Evolutionary conservation across 176 grass and related monocot species (phyloP).

Genomic region (Raddia guianensis): DNA sequence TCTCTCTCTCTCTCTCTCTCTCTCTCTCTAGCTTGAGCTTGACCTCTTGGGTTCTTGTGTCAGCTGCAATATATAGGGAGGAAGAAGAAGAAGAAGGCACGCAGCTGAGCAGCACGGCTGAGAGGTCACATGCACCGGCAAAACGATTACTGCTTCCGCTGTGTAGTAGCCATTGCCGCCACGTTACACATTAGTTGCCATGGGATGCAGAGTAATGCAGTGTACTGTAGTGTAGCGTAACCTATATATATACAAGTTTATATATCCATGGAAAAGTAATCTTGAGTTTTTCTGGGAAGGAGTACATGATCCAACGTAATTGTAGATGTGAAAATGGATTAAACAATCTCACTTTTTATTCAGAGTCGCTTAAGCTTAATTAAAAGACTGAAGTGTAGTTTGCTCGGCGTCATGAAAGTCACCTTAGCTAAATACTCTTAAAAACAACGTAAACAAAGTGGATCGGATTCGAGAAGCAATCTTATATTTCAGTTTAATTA

Average conservation of each 20-base stretch:
- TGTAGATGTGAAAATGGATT: too few species aligned
- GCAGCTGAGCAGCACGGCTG: constrained; percentile 25
- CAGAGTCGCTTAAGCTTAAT: too few species aligned
- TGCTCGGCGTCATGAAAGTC: too few species aligned
- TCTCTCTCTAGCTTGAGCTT: too few species aligned
- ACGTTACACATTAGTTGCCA: constrained; percentile 8
- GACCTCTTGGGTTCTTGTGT: background rate
- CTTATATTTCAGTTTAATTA: too few species aligned
- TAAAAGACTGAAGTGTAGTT: too few species aligned
- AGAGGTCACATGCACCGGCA: constrained; percentile 35
- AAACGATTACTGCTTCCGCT: background rate
- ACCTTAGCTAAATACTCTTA: too few species aligned
- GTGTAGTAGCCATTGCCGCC: background rate
- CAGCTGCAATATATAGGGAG: constrained; percentile 33
- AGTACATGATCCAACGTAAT: constrained; percentile 31
- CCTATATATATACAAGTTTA: background rate
- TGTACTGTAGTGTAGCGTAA: background rate
- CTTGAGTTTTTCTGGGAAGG: background rate
- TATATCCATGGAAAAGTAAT: background rate
- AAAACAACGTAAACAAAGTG: too few species aligned
- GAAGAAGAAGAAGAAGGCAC: background rate
- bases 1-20: too few species aligned
- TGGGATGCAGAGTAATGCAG: background rate
- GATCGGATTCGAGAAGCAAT: too few species aligned
- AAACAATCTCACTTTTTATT: too few species aligned